Evolutionary conservation across 495 filamentous ascomycete genomes (phyloP).

Genomic region (Hypoxylon crocopeplum): DNA sequence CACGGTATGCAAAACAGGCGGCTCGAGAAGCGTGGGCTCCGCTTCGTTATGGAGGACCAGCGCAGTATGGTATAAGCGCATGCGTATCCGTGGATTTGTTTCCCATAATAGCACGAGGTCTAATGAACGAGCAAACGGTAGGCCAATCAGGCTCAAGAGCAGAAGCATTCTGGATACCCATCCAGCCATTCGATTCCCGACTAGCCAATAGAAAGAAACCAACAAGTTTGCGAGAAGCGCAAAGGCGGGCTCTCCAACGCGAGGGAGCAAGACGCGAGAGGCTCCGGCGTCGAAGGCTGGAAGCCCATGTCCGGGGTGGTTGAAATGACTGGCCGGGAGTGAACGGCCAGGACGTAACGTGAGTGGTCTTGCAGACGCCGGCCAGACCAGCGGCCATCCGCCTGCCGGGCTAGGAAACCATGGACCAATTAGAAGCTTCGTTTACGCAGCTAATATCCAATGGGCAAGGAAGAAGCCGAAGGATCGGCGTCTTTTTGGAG

Average conservation of each 20-base stretch:
- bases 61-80: neutral
- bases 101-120: slow-evolving; percentile 20
- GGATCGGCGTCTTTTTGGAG: slow-evolving; percentile 13
- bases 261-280: slow-evolving; percentile 6
- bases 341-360: slow-evolving; percentile 9
- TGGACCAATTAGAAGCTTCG: slow-evolving; percentile 8
- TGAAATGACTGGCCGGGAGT: slow-evolving; percentile 16
- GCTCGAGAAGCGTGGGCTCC: neutral
- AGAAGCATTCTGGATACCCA: slow-evolving; percentile 3
- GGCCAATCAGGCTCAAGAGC: slow-evolving; percentile 10
- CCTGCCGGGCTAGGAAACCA: slow-evolving; percentile 17
- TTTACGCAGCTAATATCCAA: neutral
- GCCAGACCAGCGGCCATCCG: slow-evolving; percentile 28
- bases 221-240: slow-evolving; percentile 5
- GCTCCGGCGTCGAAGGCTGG: neutral
- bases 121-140: slow-evolving; percentile 14
- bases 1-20: slow-evolving; percentile 13
- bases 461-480: slow-evolving; percentile 5
- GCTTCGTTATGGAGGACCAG: neutral
- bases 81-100: slow-evolving; percentile 19
- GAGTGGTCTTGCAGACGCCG: slow-evolving; percentile 36
- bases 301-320: slow-evolving; percentile 17
- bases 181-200: slow-evolving; percentile 5
- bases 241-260: neutral
- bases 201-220: slow-evolving; percentile 4